A percentile compares a stretch with the other conserved stretches of the same genome.
Evolutionary conservation across 2,329 filamentous ascomycete genomes (phyloP).

Genomic region (Diplodia scrobiculata): DNA sequence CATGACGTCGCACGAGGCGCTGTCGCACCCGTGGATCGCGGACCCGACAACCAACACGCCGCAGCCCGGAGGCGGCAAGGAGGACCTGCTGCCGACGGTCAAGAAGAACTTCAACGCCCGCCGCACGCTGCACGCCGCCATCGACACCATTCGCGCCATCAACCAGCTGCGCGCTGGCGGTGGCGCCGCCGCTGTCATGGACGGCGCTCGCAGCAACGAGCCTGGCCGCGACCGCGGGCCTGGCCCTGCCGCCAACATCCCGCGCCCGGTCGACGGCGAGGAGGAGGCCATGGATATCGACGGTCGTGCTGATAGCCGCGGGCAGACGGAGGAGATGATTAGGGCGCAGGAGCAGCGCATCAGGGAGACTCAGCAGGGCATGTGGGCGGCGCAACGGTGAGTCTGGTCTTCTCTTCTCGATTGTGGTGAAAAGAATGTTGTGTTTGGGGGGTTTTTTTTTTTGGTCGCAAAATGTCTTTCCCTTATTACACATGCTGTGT

Average conservation of each 20-base stretch:
- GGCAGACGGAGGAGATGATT: slow-evolving; percentile 65
- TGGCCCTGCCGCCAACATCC: slow-evolving; percentile 30
- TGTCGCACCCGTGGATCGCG: slow-evolving; percentile 66
- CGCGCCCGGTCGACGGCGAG: slow-evolving; percentile 21
- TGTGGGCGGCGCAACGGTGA: slow-evolving; percentile 50
- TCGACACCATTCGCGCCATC: slow-evolving; percentile 68
- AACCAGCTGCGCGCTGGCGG: slow-evolving; percentile 66
- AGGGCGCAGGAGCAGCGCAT: slow-evolving; percentile 62
- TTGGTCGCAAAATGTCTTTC: background rate
- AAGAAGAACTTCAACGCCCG: slow-evolving; percentile 72
- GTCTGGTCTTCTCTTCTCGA: background rate
- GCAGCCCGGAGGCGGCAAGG: slow-evolving; percentile 40
- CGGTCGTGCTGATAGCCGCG: slow-evolving; percentile 60
- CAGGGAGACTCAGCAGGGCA: slow-evolving; percentile 59
- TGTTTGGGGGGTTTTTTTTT: background rate
- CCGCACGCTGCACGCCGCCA: slow-evolving; percentile 66
- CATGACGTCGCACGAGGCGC: slow-evolving; percentile 83
- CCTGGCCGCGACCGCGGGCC: slow-evolving; percentile 41
- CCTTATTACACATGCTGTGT: background rate
- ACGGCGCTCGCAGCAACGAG: slow-evolving; percentile 60
- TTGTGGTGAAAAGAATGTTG: background rate
- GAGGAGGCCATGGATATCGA: slow-evolving; percentile 56
- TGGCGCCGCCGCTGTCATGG: slow-evolving; percentile 59
- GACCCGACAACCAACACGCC: slow-evolving; percentile 53
- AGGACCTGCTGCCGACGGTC: slow-evolving; percentile 64